Percentiles rank a stretch among this genome's conserved stretches.
Conservation (phyloP, 257 asterid species). For the Craterostigma plantagineum region DNA sequence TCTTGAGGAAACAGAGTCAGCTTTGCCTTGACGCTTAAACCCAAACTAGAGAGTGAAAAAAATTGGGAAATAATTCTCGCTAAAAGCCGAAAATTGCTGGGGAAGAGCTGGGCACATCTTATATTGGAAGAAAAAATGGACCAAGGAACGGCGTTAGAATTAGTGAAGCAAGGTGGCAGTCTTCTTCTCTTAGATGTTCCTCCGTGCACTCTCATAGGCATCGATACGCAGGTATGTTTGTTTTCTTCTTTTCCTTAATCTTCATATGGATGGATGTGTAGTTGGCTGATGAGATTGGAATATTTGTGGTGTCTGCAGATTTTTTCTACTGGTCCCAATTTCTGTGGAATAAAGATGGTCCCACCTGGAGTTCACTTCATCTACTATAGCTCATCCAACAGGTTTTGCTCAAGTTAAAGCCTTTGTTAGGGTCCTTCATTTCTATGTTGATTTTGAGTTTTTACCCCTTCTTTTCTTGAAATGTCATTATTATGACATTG, state of each 20-base stretch:
- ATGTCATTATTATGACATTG: background rate
- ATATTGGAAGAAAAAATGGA: slow-evolving; percentile 28
- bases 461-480: background rate
- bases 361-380: slow-evolving; percentile 84
- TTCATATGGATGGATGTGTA: background rate
- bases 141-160: slow-evolving; percentile 39
- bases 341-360: slow-evolving; percentile 85
- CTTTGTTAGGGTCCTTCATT: slow-evolving; percentile 2
- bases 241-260: background rate
- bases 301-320: slow-evolving; percentile 24
- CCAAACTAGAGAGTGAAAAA: no score
- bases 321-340: slow-evolving; percentile 68
- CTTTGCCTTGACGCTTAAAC: no score
- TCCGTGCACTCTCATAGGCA: slow-evolving; percentile 61
- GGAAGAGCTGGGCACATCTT: no score
- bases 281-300: background rate
- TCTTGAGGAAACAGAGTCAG: no score
- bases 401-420: slow-evolving; percentile 15
- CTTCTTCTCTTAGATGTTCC: slow-evolving; percentile 78
- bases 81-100: no score
- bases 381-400: slow-evolving; percentile 55
- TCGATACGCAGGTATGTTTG: slow-evolving; percentile 54
- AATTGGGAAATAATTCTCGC: no score
- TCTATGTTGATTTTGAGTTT: background rate
- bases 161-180: slow-evolving; percentile 54